Base-by-base conservation (phyloP, 2,329 filamentous ascomycete genomes). In the Monilinia aucupariae region DNA sequence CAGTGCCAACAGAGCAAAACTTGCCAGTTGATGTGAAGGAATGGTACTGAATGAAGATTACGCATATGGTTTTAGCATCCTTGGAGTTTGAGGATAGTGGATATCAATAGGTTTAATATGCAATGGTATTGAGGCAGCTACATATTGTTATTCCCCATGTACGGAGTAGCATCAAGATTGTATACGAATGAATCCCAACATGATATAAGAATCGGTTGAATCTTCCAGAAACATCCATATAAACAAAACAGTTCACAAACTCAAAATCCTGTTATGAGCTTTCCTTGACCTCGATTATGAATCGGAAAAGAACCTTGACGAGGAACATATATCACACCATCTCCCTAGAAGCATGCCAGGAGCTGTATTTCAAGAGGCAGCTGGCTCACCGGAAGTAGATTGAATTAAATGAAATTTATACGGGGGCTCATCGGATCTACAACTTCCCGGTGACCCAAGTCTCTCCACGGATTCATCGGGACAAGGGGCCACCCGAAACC, bases 1-100 rank as follows among this genome's bases (percentile, higher is more conserved):
- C 83, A 86, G 71, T 84, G 85, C 63, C 78, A 79, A 66, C 76
- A 75, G 66, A 78, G 71, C n/a, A 76, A 76, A 59, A 34, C 20
- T 47, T 84, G 81, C 69, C 65, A 62, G 43, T 64, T 82, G n/a
- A 82, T 83, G 80, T 84, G 74, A 63, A 62, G 47, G 7, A 56
- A 34, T 37, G 27, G 15, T 32, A 60, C 43, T 3, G 5, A 56
- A 45, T 5, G 5, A 56, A 45, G 39, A 56, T 22, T 22, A 52
- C 20, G 6, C n/a, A 17, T 32, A 30, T 22, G 37, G 52, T 43
- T 55, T 45, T 25, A 22, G 39, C 39, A 55, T 55, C 10, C 12
- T 32, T 55, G 15, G 41, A 27, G 8, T 30, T 34, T 10, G 8
- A 13, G 41, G 13, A 15, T 6, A 20, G n/a, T 30, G 7, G 27